A percentile compares a stretch with the other conserved stretches of the same genome.
Evolutionary conservation across 352 stramenopile species (phyloP).

Genomic region (Phytophthora quininea): DNA sequence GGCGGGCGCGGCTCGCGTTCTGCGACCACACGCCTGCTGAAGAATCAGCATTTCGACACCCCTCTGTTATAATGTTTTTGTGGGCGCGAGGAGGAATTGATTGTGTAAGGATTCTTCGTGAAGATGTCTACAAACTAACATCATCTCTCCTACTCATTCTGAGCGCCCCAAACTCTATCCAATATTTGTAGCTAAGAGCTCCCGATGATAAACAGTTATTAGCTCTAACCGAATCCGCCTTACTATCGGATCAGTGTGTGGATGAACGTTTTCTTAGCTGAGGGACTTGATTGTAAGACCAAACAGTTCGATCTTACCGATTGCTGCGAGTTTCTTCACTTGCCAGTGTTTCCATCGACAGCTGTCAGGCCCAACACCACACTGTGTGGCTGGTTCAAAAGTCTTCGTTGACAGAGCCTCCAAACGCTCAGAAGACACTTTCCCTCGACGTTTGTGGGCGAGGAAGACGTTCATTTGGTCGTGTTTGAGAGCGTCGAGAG

Average conservation of each 20-base stretch:
- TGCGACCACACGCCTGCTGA: constrained; percentile 56
- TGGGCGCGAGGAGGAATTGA: constrained; percentile 50
- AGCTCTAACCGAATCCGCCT: constrained; percentile 85
- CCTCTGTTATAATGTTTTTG: constrained; percentile 13
- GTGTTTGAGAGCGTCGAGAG: constrained; percentile 28
- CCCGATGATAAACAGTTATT: constrained; percentile 89
- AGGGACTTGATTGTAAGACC: constrained; percentile 33
- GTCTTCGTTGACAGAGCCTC: constrained; percentile 28
- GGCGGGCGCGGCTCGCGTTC: constrained; percentile 56
- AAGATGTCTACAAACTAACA: constrained; percentile 60
- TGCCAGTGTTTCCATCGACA: constrained; percentile 38
- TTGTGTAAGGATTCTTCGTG: constrained; percentile 32
- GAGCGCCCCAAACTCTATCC: constrained; percentile 36
- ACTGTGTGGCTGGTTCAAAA: constrained; percentile 3
- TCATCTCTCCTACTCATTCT: constrained; percentile 82
- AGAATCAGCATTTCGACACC: constrained; percentile 89
- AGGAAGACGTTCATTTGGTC: constrained; percentile 33
- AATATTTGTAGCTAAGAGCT: constrained; percentile 3
- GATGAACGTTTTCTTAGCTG: constrained; percentile 41
- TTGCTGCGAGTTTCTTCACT: constrained; percentile 14
- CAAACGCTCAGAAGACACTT: constrained; percentile 28
- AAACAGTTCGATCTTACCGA: constrained; percentile 23
- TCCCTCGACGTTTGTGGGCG: constrained; percentile 61
- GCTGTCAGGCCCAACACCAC: not conserved
- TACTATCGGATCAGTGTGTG: constrained; percentile 73